These are phyloP conservation scores for Pilaira anomala DNA, from an alignment of 192 early-diverging fungal species.

Conservation along the genomic window DNA sequence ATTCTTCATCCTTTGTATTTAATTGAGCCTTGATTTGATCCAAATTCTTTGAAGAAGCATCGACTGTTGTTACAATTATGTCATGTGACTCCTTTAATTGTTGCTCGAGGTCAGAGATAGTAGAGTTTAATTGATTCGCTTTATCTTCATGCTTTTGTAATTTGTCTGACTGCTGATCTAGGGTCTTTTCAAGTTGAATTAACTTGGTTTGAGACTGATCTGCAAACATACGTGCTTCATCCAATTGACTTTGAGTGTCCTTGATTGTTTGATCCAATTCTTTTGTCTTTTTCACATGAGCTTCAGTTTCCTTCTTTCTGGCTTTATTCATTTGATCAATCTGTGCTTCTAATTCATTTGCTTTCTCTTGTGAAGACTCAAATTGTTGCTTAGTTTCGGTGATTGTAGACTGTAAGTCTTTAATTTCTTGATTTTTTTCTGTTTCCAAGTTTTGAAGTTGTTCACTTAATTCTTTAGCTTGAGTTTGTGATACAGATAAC, in stretches of 20 bases:
- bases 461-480: no score
- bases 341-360: background rate
- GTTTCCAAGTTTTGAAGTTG: no score
- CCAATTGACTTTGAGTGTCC: background rate
- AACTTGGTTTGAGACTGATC: background rate
- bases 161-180: background rate
- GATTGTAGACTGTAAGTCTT: no score
- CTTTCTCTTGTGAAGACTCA: background rate
- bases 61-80: no score
- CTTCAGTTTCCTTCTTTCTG: background rate
- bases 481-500: no score
- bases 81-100: background rate
- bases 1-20: constrained; percentile 5
- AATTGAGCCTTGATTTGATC: background rate
- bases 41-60: background rate
- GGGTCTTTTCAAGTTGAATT: background rate
- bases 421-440: no score
- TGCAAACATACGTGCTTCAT: background rate
- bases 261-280: background rate
- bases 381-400: background rate
- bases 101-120: background rate
- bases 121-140: background rate
- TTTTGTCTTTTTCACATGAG: background rate
- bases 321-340: background rate
- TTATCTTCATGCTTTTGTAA: background rate